Base-by-base conservation (phyloP, 305 asterid genomes). In the Solanum hybrid region DNA sequence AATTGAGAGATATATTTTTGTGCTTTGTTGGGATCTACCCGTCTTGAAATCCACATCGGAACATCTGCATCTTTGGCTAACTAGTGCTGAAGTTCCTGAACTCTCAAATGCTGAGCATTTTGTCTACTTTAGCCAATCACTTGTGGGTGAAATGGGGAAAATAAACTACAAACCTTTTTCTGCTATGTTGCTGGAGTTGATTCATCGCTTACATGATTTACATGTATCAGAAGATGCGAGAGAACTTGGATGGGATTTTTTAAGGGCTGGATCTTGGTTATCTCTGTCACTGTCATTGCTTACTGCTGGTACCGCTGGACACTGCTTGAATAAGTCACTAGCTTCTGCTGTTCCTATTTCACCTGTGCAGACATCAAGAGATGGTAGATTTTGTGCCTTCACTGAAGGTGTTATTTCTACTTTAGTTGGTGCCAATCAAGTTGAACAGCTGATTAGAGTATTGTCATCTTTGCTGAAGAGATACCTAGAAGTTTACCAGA, bases 1-100 rank as follows among this genome's bases (percentile, higher is more conserved):
- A 90, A 90, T 95, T 93, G 99, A 98, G 89, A 95, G 99, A 20
- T 98, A 96, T 90, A 81, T 95, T 88, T 97, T 98, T 93, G 93
- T 95, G 93, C 98, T 98, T 93, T 97, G 99, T 92, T 96, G 98
- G 98, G 99, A 96, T 91, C 90, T 93, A 86, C 96, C 98, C 40
- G 40, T 93, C 56, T 90, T 93, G 87, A 91, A 91, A 87, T 91
- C 97, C 73, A 89, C 93, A 35, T 86, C 89, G 73, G 93, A 94
- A 89, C 91, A 92, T 86, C 89, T 90, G 92, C 91, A 92, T 72
- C 91, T 90, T 88, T 89, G 91, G 90, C 91, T 90, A 79, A 90
- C 93, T 89, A 93, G 90, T 88, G 87, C 85, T 87, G 91, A 90
- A 81, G 92, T 88, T 89, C 94, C 95, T 87, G 95, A 94, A 89